phyloP scores from a whole-genome alignment of 352 stramenopile species.

The Globisporangium okanoganense region DNA sequence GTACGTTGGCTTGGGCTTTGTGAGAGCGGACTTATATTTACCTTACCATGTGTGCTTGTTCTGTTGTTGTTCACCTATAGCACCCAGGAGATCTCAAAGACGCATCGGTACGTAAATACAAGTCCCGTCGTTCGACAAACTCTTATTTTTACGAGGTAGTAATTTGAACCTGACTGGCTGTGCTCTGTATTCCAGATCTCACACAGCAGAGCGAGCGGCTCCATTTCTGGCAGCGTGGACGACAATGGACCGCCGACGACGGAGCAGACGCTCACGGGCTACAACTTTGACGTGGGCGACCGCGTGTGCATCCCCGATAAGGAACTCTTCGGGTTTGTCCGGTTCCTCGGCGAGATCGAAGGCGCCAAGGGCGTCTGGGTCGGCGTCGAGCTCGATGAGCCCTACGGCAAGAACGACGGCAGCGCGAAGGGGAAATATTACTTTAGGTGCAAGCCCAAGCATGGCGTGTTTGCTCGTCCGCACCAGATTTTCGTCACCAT shows the following conservation, averaged over 20 bases:
- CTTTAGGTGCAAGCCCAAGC: slow-evolving; percentile 73
- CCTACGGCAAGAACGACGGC: slow-evolving; percentile 80
- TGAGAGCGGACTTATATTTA: not conserved
- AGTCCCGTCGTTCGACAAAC: not conserved
- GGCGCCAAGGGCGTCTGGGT: slow-evolving; percentile 72
- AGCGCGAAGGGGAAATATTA: slow-evolving; percentile 79
- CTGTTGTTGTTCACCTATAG: not conserved
- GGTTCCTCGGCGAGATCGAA: slow-evolving; percentile 69
- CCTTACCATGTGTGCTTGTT: not conserved
- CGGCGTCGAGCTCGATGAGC: slow-evolving; percentile 73
- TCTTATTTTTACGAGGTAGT: not conserved
- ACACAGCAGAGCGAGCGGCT: slow-evolving; percentile 16
- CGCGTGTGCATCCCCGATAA: slow-evolving; percentile 84
- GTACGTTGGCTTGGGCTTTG: not conserved
- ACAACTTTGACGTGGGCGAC: slow-evolving; percentile 60
- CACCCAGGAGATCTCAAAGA: not conserved
- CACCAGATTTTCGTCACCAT: slow-evolving; percentile 77
- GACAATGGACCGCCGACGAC: slow-evolving; percentile 23
- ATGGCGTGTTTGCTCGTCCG: slow-evolving; percentile 74
- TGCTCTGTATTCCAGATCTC: not conserved
- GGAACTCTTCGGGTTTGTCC: slow-evolving; percentile 79
- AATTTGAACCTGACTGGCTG: not conserved
- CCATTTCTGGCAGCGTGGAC: slow-evolving; percentile 40
- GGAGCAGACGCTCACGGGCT: slow-evolving; percentile 25
- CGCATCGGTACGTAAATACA: slow-evolving; percentile 11